Base-by-base conservation (phyloP, 768 basidiomycete species). In the Suillus alpinus region DNA sequence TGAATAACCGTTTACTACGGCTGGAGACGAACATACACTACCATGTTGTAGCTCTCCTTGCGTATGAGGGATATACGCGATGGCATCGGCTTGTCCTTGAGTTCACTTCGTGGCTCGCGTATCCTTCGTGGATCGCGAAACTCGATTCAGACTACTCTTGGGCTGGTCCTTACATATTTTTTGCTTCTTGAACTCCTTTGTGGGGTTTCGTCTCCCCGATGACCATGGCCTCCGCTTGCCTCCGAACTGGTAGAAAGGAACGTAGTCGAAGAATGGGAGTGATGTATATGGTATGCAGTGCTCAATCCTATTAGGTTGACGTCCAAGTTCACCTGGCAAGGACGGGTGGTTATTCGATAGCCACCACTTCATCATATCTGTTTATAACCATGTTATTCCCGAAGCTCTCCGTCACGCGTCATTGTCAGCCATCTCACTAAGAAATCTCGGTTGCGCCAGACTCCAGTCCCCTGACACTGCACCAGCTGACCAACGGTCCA, bases 81-180 rank as follows among this genome's bases (percentile, higher is more conserved):
- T 65, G 46, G 58, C 43, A 51, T n/a, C 3, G 6, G 6, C 52
- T 66, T 62, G 69, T 61, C 57, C 67, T 71, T 71, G 46, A 73
- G 71, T 73, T 59, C 68, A 59, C 60, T 71, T 73, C 62, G 71
- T 63, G 53, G 70, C 66, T 55, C 69, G 34, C 44, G 65, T 52
- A 59, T 53, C 32, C 49, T 59, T 18, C 12, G 59, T 43, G 59
- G 26, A 62, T 18, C 31, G 72, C 65, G 68, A 56, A 72, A 72
- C 72, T 66, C 71, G 68, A 71, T 71, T 72, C 71, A 72, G 71
- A 74, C 68, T 72, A 64, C 50, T 63, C 60, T 63, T 37, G 60
- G 39, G n/a, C 62, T 62, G 62, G 61, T 57, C 47, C 53, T 56
- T 58, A 52, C 16, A n/a, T 50, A 13, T 62, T 60, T 62, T 62